Evolutionary conservation across 768 basidiomycete genomes (phyloP).

Genomic region (Lentinula raphanica): DNA sequence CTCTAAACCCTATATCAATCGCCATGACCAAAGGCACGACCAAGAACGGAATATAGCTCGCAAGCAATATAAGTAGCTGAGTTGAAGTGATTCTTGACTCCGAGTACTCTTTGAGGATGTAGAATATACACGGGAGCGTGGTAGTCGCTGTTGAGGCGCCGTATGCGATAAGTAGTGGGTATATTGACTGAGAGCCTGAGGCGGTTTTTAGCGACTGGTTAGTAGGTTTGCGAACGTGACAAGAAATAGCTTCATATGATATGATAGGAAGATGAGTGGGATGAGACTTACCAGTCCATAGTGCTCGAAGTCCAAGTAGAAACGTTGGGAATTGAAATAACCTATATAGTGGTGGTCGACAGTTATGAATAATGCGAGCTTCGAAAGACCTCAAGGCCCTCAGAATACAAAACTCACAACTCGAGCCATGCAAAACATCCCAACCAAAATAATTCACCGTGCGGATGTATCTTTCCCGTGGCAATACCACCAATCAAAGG

Average conservation of each 20-base stretch:
- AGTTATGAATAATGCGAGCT: not conserved
- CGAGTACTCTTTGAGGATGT: slow-evolving; percentile 46
- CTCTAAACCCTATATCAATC: slow-evolving; percentile 42
- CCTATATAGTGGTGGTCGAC: slow-evolving; percentile 23
- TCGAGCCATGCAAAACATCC: slow-evolving; percentile 1
- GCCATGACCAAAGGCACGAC: slow-evolving; percentile 51
- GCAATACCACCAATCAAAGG: slow-evolving; percentile 55
- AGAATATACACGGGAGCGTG: slow-evolving; percentile 62
- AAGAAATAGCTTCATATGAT: no score
- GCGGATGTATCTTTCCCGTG: slow-evolving; percentile 28
- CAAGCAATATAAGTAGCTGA: slow-evolving; percentile 42
- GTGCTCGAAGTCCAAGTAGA: slow-evolving; percentile 55
- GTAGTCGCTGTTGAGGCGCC: slow-evolving; percentile 77
- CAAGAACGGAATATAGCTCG: slow-evolving; percentile 58
- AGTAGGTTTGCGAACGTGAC: not conserved
- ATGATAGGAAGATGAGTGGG: no score
- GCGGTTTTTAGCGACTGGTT: no score
- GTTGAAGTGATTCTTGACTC: not conserved
- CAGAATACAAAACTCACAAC: not conserved
- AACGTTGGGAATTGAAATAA: slow-evolving; percentile 77
- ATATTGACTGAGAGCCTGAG: slow-evolving; percentile 48
- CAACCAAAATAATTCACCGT: slow-evolving; percentile 28
- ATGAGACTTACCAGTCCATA: slow-evolving; percentile 62
- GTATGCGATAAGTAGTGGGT: slow-evolving; percentile 65
- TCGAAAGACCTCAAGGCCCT: not conserved